Percentiles rank a stretch among this genome's conserved stretches.
These are phyloP conservation scores for Malbranchea zuffiana DNA, from an alignment of 2,329 filamentous ascomycete genomes.

Conservation along the genomic window DNA sequence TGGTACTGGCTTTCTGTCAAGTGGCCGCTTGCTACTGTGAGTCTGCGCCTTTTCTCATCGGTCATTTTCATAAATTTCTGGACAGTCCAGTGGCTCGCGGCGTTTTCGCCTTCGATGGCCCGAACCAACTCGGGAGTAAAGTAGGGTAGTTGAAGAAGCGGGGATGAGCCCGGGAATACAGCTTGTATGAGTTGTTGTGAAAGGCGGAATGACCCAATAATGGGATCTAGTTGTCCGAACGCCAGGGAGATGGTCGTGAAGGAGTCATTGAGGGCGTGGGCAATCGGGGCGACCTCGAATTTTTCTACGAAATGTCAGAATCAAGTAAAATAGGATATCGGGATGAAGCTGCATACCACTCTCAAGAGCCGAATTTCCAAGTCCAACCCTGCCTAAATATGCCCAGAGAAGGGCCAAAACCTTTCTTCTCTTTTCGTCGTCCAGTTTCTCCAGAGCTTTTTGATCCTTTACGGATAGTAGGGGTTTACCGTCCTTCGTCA, in stretches of 20 bases:
- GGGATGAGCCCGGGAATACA: slow-evolving; percentile 68
- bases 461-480: slow-evolving; percentile 61
- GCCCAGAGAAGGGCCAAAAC: slow-evolving; percentile 86
- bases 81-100: slow-evolving; percentile 63
- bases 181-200: slow-evolving; percentile 87
- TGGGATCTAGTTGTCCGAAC: slow-evolving; percentile 70
- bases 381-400: slow-evolving; percentile 77
- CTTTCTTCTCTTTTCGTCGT: slow-evolving; percentile 71
- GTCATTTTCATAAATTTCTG: slow-evolving; percentile 83
- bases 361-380: slow-evolving; percentile 66
- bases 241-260: slow-evolving; percentile 80
- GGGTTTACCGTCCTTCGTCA: slow-evolving; percentile 48
- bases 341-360: slow-evolving; percentile 37
- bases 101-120: slow-evolving; percentile 44
- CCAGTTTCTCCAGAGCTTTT: slow-evolving; percentile 64
- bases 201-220: slow-evolving; percentile 69
- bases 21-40: slow-evolving; percentile 58
- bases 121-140: slow-evolving; percentile 55
- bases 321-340: neutral
- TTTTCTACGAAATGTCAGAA: slow-evolving; percentile 48
- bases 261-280: slow-evolving; percentile 71
- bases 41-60: slow-evolving; percentile 58
- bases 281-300: slow-evolving; percentile 78
- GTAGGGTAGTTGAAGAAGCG: slow-evolving; percentile 82
- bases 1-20: slow-evolving; percentile 67